Evolutionary conservation across 345 rosid genomes (phyloP), one percentile per base, ranked within the genome.

Genomic region (Acer negundo): DNA sequence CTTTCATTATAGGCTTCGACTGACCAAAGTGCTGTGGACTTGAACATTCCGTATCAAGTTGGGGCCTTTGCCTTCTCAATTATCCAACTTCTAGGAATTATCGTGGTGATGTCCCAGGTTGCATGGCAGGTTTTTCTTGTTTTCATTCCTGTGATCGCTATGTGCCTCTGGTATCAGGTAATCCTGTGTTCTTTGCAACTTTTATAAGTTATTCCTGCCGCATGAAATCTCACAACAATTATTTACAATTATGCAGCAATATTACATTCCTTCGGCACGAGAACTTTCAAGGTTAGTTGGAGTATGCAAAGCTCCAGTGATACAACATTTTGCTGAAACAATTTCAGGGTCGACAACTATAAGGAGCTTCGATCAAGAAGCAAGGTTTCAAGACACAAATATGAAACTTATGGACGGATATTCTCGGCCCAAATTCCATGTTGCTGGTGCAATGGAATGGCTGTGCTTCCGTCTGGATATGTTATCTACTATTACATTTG

Each of bases 241-340:
- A 20, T 53, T 53, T 53, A 4, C n/a, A 53, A 53, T 63, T 80
- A 23, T 81, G 86, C 89, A 93, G 98, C 85, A 82, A 80, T 91
- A 89, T 76, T 94, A 89, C 87, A 89, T 89, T 44, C 73, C 92
- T 69, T 73, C 92, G 49, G 97, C 95, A 20, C 81, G 95, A 79
- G 97, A 94, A 77, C 88, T 94, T 46, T 80, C 98, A 0, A 79
- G 97, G 70, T 80, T 94, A 82, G 86, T 84, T 74, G 97, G 97
- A 83, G 92, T 91, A 42, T 87, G 92, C 86, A 88, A 87, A 88
- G 97, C 91, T 64, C 98, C 98, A 66, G 83, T 89, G 62, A 89
- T 93, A 66, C 98, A 94, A 70, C 90, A 91, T 85, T 94, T 94
- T 84, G 70, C 97, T 31, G 98, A 94, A 85, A 90, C 97, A 59